Base-by-base conservation (phyloP, 768 basidiomycete genomes). In the Lentinus tigrinus region DNA sequence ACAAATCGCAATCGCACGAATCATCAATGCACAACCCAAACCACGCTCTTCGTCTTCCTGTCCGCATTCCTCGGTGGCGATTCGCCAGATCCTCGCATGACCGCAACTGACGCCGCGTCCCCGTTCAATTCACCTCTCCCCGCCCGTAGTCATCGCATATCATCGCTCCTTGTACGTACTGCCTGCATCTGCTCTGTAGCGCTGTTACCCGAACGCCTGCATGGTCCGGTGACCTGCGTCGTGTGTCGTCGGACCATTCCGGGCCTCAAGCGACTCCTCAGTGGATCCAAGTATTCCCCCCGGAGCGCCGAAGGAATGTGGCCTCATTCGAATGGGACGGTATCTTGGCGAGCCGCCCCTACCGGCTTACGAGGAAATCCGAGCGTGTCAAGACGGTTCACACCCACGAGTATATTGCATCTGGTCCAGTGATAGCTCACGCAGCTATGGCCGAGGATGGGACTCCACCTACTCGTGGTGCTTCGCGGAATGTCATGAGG, bases 1-100 rank as follows among this genome's bases (percentile, higher is more conserved):
- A 43, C 55, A n/a, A 49, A 57, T 54, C 51, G 34, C 51, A 39
- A 54, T 57, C 60, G 39, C 55, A 57, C 55, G 51, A 42, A 57
- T 38, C 60, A 38, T 47, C 26, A 39, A 50, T 28, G 50, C 47
- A 28, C 43, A 28, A n/a, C 43, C 37, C 23, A 43, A 28, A 13
- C 43, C 14, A 36, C 44, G 14, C 21, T 37, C 36, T 34, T 13
- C 7, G 31, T 31, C 34, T 38, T 24, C 44, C 27, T 13, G 9
- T 19, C 49, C 53, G 13, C 40, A 28, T 11, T n/a, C 40, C 31
- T 47, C 37, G 54, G 54, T 26, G 43, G 37, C 48, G 54, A 27
- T 36, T 47, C 42, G 59, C 59, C 44, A 56, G 39, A 26, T 39
- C 59, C 50, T 56, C 59, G 59, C 59, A 47, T 14, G 44, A 37